These are phyloP conservation scores for Trichoderma aggressivum DNA, from an alignment of 2,329 filamentous ascomycete genomes.

Conservation along the genomic window DNA sequence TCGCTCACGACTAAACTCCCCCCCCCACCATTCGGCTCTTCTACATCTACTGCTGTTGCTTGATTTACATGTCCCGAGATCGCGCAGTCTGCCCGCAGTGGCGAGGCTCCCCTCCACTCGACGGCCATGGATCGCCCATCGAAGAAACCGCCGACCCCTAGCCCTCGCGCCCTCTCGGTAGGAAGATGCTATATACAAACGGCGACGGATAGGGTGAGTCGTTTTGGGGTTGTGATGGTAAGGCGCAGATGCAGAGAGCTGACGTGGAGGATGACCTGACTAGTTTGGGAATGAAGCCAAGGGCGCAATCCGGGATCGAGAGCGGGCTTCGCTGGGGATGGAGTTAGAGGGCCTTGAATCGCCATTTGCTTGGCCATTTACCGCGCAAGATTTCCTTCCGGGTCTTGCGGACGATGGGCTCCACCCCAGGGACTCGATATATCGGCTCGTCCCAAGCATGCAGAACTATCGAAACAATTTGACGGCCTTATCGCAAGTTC, in stretches of 20 bases:
- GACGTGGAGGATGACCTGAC: background rate
- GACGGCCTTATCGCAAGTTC: conserved; percentile 54
- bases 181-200: conserved; percentile 39
- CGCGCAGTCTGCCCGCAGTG: conserved; percentile 7
- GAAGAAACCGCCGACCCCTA: background rate
- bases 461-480: conserved; percentile 51
- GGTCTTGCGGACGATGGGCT: conserved; percentile 26
- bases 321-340: conserved; percentile 29
- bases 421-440: conserved; percentile 26
- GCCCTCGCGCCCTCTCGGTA: conserved; percentile 26
- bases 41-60: background rate
- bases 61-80: conserved; percentile 14
- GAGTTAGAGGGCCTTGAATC: conserved; percentile 25
- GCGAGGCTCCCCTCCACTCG: conserved; percentile 16
- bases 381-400: background rate
- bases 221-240: background rate
- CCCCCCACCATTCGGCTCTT: background rate
- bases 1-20: background rate
- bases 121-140: conserved; percentile 21
- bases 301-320: conserved; percentile 35
- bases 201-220: conserved; percentile 36
- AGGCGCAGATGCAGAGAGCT: background rate
- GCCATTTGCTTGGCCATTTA: conserved; percentile 31
- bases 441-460: conserved; percentile 32
- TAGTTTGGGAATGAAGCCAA: conserved; percentile 39